Base-by-base conservation (phyloP, 2,329 filamentous ascomycete species). In the Endocalyx cinctus region DNA sequence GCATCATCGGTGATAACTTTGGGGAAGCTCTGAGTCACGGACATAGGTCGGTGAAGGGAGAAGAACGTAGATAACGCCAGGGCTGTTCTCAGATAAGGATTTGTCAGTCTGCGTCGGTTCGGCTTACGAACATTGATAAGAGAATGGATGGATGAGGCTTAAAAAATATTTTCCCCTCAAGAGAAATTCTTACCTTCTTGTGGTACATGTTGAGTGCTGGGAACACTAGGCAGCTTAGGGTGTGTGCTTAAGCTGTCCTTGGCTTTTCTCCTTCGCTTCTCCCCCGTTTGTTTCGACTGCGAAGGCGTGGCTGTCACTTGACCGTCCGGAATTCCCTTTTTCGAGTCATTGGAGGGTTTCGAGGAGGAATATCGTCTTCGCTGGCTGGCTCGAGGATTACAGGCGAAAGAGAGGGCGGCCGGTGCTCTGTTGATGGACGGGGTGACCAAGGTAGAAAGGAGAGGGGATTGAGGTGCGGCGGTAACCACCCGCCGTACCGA, bases 11-110 rank as follows among this genome's bases (percentile, higher is more conserved):
- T 79, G 28, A 88, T 74, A 14, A 74, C 69, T 49, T 77, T 79
- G 35, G 84, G 92, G 54, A 95, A 82, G 47, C 83, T 82, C 50
- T 82, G 81, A 31, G 82, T 88, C 46, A 96, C 79, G 35, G 87
- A 94, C 54, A 98, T 90, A 28, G 92, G 92, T 41, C 92, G 82
- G 64, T 98, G 87, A 46, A 94, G 83, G 43, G 89, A 94, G 70
- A 97, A 97, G 72, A 98, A 97, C 39, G 84, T 84, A 6, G 90
- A 92, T 28, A 95, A 71, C 43, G 84, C 82, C 41, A 97, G 74
- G 54, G 94, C 92, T 97, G 46, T n/a, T n/a, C n/a, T n/a, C n/a
- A n/a, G n/a, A n/a, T n/a, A n/a, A n/a, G n/a, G n/a, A n/a, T n/a
- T n/a, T n/a, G n/a, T n/a, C n/a, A n/a, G n/a, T n/a, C n/a, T n/a